Evolutionary conservation across 2,329 filamentous ascomycete genomes (phyloP).

Genomic region (Colletotrichum sp.): DNA sequence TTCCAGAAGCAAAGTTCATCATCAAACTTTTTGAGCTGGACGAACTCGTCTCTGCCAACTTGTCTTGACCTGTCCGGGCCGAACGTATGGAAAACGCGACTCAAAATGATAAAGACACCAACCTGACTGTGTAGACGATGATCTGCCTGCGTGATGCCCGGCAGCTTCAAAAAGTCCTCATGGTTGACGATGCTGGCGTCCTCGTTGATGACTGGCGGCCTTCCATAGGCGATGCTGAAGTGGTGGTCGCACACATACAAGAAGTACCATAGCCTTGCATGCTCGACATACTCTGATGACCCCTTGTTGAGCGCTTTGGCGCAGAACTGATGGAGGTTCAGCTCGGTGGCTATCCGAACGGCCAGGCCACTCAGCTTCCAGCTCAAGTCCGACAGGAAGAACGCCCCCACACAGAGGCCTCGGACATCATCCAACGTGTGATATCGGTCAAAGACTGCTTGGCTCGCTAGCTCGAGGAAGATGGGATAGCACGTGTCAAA

Average conservation of each 20-base stretch:
- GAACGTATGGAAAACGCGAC: constrained; percentile 62
- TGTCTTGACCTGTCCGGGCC: constrained; percentile 55
- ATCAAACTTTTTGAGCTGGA: constrained; percentile 30
- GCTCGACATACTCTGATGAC: constrained; percentile 53
- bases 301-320: constrained; percentile 50
- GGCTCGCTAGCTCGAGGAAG: constrained; percentile 62
- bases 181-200: constrained; percentile 61
- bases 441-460: constrained; percentile 58
- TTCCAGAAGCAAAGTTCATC: constrained; percentile 40
- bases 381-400: constrained; percentile 64
- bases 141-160: constrained; percentile 58
- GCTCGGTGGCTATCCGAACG: constrained; percentile 62
- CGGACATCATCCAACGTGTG: constrained; percentile 64
- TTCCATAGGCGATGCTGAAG: constrained; percentile 65
- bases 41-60: constrained; percentile 37
- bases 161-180: constrained; percentile 56
- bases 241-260: constrained; percentile 72
- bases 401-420: constrained; percentile 66
- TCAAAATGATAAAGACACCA: constrained; percentile 64
- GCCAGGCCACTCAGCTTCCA: constrained; percentile 65
- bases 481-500: constrained; percentile 63
- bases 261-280: constrained; percentile 66
- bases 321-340: constrained; percentile 60
- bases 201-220: constrained; percentile 65
- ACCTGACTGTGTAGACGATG: constrained; percentile 64